Evolutionary conservation across 768 basidiomycete species (phyloP).

Genomic region (Amanita rubescens): DNA sequence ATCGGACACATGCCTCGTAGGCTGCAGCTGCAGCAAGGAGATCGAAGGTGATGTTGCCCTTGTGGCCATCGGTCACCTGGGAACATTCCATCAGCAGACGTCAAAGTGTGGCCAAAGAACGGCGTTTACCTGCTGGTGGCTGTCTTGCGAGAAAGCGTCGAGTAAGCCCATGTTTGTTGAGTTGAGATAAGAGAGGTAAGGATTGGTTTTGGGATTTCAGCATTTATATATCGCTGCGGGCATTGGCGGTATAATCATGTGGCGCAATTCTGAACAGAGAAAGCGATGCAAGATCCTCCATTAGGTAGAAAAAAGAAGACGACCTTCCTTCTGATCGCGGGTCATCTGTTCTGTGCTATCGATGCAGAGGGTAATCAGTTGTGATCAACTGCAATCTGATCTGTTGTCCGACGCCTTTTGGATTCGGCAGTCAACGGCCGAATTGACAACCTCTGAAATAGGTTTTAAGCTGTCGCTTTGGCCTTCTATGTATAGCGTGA

Average conservation of each 20-base stretch:
- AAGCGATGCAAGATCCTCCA: neutral
- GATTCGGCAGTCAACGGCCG: too few species aligned
- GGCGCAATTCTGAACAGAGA: neutral
- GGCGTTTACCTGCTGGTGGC: neutral
- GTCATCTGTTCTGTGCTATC: neutral
- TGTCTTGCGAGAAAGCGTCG: neutral
- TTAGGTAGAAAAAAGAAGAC: neutral
- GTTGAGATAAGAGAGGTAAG: neutral
- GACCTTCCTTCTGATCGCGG: neutral
- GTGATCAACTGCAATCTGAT: too few species aligned
- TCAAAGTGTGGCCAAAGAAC: neutral
- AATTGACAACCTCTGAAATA: too few species aligned
- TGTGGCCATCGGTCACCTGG: constrained; percentile 42
- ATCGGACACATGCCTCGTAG: constrained; percentile 41
- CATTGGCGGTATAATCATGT: neutral
- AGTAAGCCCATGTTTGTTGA: neutral
- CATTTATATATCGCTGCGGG: neutral
- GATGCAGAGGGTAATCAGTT: neutral
- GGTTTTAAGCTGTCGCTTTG: too few species aligned
- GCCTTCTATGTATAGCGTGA: too few species aligned
- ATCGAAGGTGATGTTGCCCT: constrained; percentile 57
- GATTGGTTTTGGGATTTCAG: neutral
- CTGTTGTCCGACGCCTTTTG: too few species aligned
- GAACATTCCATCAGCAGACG: neutral
- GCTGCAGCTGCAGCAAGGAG: constrained; percentile 60